Percentiles rank a stretch among this genome's conserved stretches.
Conservation (phyloP, 2,329 filamentous ascomycete species). For the Phialophora expanda region DNA sequence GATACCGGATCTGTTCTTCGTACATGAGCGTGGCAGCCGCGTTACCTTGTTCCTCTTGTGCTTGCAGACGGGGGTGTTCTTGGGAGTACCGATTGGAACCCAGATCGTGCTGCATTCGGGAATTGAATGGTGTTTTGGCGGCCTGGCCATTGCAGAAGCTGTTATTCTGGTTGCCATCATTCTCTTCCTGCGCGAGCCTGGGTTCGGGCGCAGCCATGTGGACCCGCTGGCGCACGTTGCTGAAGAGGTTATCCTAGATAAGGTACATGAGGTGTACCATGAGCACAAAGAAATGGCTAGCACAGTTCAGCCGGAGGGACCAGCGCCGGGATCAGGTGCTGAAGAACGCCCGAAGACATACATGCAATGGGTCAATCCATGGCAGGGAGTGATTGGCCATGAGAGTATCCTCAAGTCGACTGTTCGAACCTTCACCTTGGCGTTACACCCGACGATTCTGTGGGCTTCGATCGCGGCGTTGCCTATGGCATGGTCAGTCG, state of each 20-base stretch:
- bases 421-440: conserved; percentile 14
- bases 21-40: conserved; percentile 89
- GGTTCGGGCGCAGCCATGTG: conserved; percentile 12
- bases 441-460: conserved; percentile 18
- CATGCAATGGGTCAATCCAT: conserved; percentile 19
- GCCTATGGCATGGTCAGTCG: conserved; percentile 20
- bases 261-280: conserved; percentile 10
- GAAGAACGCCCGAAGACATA: conserved; percentile 15
- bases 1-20: conserved; percentile 93
- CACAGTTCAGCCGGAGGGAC: background rate
- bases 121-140: conserved; percentile 89
- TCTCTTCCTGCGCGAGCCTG: conserved; percentile 85
- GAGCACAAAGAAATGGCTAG: conserved; percentile 9
- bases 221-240: conserved; percentile 15
- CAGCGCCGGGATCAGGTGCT: background rate
- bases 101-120: conserved; percentile 75
- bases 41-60: conserved; percentile 91
- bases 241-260: conserved; percentile 15
- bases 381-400: conserved; percentile 14
- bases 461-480: conserved; percentile 18
- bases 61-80: conserved; percentile 81
- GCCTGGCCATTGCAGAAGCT: conserved; percentile 75
- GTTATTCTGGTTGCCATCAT: conserved; percentile 75
- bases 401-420: conserved; percentile 16
- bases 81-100: conserved; percentile 84